Evolutionary conservation across 108 stramenopile species (phyloP).

Genomic region (Fistulifera solaris): DNA sequence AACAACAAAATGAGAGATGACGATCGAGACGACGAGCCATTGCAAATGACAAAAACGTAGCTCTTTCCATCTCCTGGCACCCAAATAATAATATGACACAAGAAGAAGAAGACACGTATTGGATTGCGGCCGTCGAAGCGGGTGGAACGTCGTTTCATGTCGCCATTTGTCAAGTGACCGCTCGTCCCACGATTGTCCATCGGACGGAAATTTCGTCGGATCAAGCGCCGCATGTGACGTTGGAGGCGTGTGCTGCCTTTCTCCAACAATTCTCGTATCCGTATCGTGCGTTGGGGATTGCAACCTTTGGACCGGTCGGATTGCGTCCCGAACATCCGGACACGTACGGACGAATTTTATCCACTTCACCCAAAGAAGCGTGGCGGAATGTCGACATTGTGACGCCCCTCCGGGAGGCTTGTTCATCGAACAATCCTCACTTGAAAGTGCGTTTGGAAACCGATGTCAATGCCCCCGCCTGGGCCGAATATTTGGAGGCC

Average conservation of each 20-base stretch:
- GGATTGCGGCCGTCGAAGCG: conserved; percentile 85
- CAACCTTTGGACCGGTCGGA: conserved; percentile 90
- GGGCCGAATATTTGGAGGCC: conserved; percentile 71
- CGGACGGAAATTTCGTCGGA: conserved; percentile 23
- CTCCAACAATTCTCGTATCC: conserved; percentile 30
- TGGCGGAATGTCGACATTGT: conserved; percentile 81
- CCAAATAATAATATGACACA: too few relatives aligned
- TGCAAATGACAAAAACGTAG: too few relatives aligned
- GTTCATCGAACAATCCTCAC: conserved; percentile 15
- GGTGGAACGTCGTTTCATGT: conserved; percentile 92
- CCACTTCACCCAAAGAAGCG: conserved; percentile 76
- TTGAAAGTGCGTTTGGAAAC: conserved; percentile 78
- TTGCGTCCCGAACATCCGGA: conserved; percentile 23
- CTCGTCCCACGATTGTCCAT: conserved; percentile 31
- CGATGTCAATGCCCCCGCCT: conserved; percentile 96
- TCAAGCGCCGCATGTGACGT: conserved; percentile 30
- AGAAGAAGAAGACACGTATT: too few relatives aligned
- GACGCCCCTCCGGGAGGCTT: conserved; percentile 44
- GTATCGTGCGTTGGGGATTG: conserved; percentile 83
- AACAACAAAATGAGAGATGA: too few relatives aligned
- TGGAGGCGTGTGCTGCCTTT: conserved; percentile 38
- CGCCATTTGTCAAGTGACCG: conserved; percentile 38
- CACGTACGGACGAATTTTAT: conserved; percentile 84
- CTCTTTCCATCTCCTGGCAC: too few relatives aligned
- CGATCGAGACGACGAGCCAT: too few relatives aligned